A percentile compares a stretch with the other conserved stretches of the same genome.
Evolutionary conservation across 2,329 filamentous ascomycete species (phyloP).

Genomic region (Xylaria sp.): DNA sequence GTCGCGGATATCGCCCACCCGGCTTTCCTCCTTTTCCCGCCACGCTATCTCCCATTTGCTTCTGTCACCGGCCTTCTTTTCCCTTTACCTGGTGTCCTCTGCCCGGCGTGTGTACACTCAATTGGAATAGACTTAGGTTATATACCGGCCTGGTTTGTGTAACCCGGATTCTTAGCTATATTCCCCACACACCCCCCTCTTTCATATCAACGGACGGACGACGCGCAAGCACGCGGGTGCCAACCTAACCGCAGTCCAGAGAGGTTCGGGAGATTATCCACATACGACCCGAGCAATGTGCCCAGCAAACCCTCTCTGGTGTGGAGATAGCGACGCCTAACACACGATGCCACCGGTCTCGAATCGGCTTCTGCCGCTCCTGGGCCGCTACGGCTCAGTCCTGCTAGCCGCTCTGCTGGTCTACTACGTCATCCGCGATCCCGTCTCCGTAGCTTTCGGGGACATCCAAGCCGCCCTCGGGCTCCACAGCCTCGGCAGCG

Average conservation of each 20-base stretch:
- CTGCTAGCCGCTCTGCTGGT: conserved; percentile 37
- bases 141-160: conserved; percentile 11
- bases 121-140: conserved; percentile 19
- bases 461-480: conserved; percentile 17
- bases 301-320: conserved; percentile 22
- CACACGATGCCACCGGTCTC: conserved; percentile 34
- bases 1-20: too few relatives aligned
- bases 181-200: conserved; percentile 15
- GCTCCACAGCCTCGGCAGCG: not conserved
- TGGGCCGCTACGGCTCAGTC: conserved; percentile 36
- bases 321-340: conserved; percentile 31
- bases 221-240: conserved; percentile 7
- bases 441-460: conserved; percentile 22
- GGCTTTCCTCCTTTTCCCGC: conserved; percentile 1
- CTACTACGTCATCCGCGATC: conserved; percentile 36
- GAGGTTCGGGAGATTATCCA: conserved; percentile 22
- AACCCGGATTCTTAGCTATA: conserved; percentile 23
- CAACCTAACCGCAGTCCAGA: conserved; percentile 11
- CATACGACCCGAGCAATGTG: conserved; percentile 31
- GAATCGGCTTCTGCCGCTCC: conserved; percentile 35
- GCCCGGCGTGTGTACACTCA: conserved; percentile 16
- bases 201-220: conserved; percentile 20
- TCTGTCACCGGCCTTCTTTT: conserved; percentile 18
- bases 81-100: conserved; percentile 14
- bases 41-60: conserved; percentile 22